Base-by-base conservation (phyloP, 257 asterid species). In the Rauvolfia tetraphylla region DNA sequence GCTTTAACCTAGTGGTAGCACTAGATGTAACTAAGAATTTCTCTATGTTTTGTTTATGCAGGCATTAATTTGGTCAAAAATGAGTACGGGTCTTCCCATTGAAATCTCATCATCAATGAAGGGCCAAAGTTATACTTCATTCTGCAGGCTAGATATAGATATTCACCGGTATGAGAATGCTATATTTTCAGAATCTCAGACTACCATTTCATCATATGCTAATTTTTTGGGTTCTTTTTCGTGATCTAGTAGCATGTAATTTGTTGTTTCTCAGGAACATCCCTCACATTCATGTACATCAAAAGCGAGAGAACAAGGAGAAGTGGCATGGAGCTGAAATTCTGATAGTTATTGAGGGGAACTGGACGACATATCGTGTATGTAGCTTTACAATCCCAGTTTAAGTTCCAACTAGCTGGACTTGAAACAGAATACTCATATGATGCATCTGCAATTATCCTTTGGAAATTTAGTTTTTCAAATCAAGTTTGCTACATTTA, bases 51-150 rank as follows among this genome's bases (percentile, higher is more conserved):
- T 71, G 54, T 58, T 23, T 42, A 22, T 84, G 84, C 89, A 93
- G 98, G 98, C 98, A 49, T 87, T 93, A 80, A 93, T 93, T 79
- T 93, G 98, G 98, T 93, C 98, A 78, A 93, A 93, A 85, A 93
- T 93, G 98, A 93, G 98, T 87, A 93, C 98, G 74, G 97, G 97
- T 73, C 91, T 93, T 75, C 98, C 98, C 63, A 93, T 93, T 79
- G 96, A 93, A 80, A 93, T 93, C 82, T 76, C 83, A 67, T 89
- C 98, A 22, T 91, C 98, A 78, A 91, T 91, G 96, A 87, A 86
- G 83, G 90, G 89, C 83, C 96, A 89, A 82, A 81, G 70, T 54
- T 87, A 85, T 86, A 81, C 92, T 75, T 80, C 98, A 58, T 91
- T 93, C 83, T 93, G 97, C 92, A 88, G 96, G 85, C 85, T 93